phyloP scores from a whole-genome alignment of 2,329 filamentous ascomycete species.

The Fusarium nematophilum region DNA sequence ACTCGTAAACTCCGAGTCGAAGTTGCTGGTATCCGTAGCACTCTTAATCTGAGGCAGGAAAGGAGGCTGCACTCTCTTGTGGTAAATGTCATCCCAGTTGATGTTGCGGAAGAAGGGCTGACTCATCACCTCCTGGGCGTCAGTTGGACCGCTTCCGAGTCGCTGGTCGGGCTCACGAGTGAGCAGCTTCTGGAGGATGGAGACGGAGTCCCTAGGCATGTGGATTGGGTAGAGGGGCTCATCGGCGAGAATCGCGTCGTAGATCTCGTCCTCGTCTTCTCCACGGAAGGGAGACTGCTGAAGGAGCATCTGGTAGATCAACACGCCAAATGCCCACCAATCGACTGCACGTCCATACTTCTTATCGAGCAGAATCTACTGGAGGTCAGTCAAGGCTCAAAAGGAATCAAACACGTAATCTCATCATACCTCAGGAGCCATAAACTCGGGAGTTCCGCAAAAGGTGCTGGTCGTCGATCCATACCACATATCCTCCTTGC shows the following conservation, averaged over 20 bases:
- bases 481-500: slow-evolving; percentile 99
- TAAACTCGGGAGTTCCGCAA: slow-evolving; percentile 99
- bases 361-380: slow-evolving; percentile 92
- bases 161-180: slow-evolving; percentile 94
- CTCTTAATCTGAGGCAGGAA: slow-evolving; percentile 92
- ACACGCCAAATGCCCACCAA: slow-evolving; percentile 99
- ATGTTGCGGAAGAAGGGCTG: slow-evolving; percentile 98
- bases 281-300: slow-evolving; percentile 99
- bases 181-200: slow-evolving; percentile 95
- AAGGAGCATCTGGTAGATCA: slow-evolving; percentile 99
- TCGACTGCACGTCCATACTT: slow-evolving; percentile 98
- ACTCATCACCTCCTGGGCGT: slow-evolving; percentile 98
- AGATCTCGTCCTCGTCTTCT: slow-evolving; percentile 99
- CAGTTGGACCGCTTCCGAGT: slow-evolving; percentile 92
- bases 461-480: slow-evolving; percentile 97
- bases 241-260: slow-evolving; percentile 97
- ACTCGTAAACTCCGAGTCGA: slow-evolving; percentile 98
- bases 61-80: slow-evolving; percentile 90
- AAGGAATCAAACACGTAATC: background rate
- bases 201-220: slow-evolving; percentile 98
- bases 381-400: slow-evolving; percentile 45
- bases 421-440: slow-evolving; percentile 88
- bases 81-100: slow-evolving; percentile 98
- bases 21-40: slow-evolving; percentile 98
- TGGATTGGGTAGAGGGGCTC: slow-evolving; percentile 98